Conservation (phyloP, 192 early-diverging fungal species). For the Mortierella antarctica region DNA sequence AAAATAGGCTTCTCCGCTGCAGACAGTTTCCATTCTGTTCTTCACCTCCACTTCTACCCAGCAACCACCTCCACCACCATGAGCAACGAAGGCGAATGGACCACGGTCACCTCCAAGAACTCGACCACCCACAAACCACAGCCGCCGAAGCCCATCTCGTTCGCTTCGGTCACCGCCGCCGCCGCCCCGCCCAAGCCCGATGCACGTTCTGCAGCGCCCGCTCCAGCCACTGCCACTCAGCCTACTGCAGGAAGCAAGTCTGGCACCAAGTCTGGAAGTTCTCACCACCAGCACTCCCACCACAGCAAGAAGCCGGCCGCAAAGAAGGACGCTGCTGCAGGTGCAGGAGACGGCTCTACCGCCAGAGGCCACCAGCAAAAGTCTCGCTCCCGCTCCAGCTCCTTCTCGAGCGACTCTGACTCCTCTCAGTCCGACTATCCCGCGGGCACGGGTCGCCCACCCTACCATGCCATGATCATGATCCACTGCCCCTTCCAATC, state of each 20-base stretch:
- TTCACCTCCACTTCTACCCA: not conserved
- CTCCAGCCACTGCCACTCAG: not conserved
- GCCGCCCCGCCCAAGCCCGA: conserved; percentile 13
- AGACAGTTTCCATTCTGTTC: conserved; percentile 12
- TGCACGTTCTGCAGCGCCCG: not conserved
- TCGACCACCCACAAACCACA: conserved; percentile 43
- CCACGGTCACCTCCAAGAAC: conserved; percentile 50
- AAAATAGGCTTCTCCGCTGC: conserved; percentile 5
- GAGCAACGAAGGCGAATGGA: conserved; percentile 56
- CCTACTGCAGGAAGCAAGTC: conserved; percentile 2
- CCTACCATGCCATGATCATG: conserved; percentile 64
- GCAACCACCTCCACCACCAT: conserved; percentile 11
- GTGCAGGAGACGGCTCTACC: not conserved
- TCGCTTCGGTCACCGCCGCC: conserved; percentile 11
- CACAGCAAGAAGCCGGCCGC: conserved; percentile 14
- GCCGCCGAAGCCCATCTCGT: conserved; percentile 16
- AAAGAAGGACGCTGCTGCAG: conserved; percentile 24
- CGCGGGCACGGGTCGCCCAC: conserved; percentile 45
- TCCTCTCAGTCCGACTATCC: conserved; percentile 48
- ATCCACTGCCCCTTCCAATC: conserved; percentile 76
- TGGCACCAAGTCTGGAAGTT: not conserved
- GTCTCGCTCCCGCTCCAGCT: conserved; percentile 39
- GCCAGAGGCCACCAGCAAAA: not conserved
- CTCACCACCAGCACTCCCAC: conserved; percentile 11
- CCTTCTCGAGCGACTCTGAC: conserved; percentile 54